Evolutionary conservation across 495 filamentous ascomycete genomes (phyloP), one percentile per base, ranked within the genome.

Genomic region (Aspergillus taichungensis): DNA sequence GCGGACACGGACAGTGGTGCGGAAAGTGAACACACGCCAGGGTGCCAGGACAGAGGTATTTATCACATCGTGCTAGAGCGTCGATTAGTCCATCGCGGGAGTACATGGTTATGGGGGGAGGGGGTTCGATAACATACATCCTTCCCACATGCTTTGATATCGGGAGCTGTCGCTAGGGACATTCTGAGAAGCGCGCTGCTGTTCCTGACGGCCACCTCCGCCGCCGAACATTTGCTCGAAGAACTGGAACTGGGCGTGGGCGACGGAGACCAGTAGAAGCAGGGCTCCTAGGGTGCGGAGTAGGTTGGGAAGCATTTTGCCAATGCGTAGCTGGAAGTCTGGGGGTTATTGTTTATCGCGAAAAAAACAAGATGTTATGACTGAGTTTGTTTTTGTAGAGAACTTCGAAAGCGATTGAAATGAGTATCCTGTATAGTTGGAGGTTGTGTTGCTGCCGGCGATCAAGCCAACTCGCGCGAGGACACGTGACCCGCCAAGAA

Each of bases 1-100:
- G 89, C 3, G 87, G 72, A 63, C 89, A 96, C 6, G 89, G 89
- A 61, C 89, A 96, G 66, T 96, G 89, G 63, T 94, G 88, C 6
- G 89, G 88, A 73, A 94, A 87, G 59, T 86, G 80, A 2, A 96
- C 89, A 69, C 89, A 96, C 6, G 87, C 83, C 18, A 95, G 77
- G 4, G 88, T 95, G 41, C 79, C 83, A 0, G 89, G 89, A 57
- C 89, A 95, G n/a, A 95, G 79, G 60, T 94, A 96, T 54, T 88
- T 86, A 47, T 83, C 76, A 70, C 89, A 96, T 59, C 77, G 80
- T 7, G 84, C 79, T 85, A 10, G 6, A 37, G 27, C 37, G 37
- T 42, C 46, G 27, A 37, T 6, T 33, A 34, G 49, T 8, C 30
- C 30, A 14, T 43, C 8, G 44, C 9, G 32, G 27, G 13, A 34